phyloP scores from a whole-genome alignment of 2,329 filamentous ascomycete species.

The Fusarium nisikadoi region DNA sequence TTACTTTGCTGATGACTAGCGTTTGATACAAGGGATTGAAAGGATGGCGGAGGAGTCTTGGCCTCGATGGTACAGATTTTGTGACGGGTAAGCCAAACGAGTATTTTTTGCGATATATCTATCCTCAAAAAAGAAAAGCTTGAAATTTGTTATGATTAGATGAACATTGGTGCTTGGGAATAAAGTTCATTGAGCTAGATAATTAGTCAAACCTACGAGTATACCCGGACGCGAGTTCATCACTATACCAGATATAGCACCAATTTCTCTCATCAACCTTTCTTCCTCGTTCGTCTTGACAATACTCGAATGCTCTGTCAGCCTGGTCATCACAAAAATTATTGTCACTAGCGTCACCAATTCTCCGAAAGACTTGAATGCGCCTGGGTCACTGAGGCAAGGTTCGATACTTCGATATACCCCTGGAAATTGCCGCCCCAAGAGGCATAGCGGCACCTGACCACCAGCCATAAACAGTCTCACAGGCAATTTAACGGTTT shows the following conservation, averaged over 20 bases:
- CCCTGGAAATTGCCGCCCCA: background rate
- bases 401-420: background rate
- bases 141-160: too few species aligned
- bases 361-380: background rate
- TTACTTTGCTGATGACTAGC: background rate
- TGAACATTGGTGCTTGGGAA: too few species aligned
- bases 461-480: background rate
- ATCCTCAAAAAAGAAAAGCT: too few species aligned
- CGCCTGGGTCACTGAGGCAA: background rate
- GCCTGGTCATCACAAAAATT: background rate
- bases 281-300: background rate
- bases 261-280: background rate
- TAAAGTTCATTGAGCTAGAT: background rate
- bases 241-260: too few species aligned
- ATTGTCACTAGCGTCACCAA: background rate
- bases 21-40: fast-evolving
- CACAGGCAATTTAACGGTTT: background rate
- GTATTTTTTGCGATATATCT: too few species aligned
- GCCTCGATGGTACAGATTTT: too few species aligned
- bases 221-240: background rate
- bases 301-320: background rate
- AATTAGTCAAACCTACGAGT: too few species aligned
- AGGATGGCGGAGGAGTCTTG: background rate
- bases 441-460: background rate
- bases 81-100: too few species aligned